Conservation (phyloP, 2,329 filamentous ascomycete genomes). For the Hypoxylon sp. region DNA sequence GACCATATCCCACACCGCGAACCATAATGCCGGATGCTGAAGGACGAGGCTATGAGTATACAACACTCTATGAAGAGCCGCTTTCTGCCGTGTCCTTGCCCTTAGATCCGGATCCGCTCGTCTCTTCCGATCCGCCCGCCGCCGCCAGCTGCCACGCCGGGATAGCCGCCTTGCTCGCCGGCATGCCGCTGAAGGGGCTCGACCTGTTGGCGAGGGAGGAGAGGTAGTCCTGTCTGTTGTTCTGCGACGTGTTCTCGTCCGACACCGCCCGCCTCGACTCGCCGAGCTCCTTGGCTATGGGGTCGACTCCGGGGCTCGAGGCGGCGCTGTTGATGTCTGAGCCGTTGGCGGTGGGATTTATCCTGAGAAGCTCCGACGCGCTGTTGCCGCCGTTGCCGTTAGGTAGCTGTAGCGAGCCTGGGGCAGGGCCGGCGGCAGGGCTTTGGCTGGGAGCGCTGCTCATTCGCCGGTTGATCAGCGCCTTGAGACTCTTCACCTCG, state of each 20-base stretch:
- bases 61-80: slow-evolving; percentile 31
- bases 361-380: slow-evolving; percentile 30
- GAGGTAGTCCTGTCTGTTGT: slow-evolving; percentile 41
- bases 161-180: slow-evolving; percentile 70
- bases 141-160: slow-evolving; percentile 82
- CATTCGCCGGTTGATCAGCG: slow-evolving; percentile 75
- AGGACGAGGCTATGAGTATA: background rate
- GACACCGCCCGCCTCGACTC: slow-evolving; percentile 46
- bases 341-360: slow-evolving; percentile 25
- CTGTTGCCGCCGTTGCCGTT: slow-evolving; percentile 4
- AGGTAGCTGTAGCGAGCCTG: slow-evolving; percentile 1
- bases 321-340: slow-evolving; percentile 25
- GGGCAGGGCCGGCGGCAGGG: slow-evolving; percentile 10
- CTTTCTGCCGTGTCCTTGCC: slow-evolving; percentile 23
- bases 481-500: slow-evolving; percentile 92
- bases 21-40: background rate
- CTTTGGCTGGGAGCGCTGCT: slow-evolving; percentile 43
- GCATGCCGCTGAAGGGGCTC: slow-evolving; percentile 61
- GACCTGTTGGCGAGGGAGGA: slow-evolving; percentile 50
- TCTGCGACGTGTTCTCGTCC: slow-evolving; percentile 40
- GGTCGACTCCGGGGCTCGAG: slow-evolving; percentile 35
- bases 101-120: slow-evolving; percentile 27
- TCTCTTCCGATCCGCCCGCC: slow-evolving; percentile 49
- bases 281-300: slow-evolving; percentile 40
- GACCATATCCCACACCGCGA: background rate